Percentiles rank a stretch among this genome's conserved stretches.
These are phyloP conservation scores for Gremmenia infestans DNA, from an alignment of 2,329 filamentous ascomycete species.

Conservation along the genomic window DNA sequence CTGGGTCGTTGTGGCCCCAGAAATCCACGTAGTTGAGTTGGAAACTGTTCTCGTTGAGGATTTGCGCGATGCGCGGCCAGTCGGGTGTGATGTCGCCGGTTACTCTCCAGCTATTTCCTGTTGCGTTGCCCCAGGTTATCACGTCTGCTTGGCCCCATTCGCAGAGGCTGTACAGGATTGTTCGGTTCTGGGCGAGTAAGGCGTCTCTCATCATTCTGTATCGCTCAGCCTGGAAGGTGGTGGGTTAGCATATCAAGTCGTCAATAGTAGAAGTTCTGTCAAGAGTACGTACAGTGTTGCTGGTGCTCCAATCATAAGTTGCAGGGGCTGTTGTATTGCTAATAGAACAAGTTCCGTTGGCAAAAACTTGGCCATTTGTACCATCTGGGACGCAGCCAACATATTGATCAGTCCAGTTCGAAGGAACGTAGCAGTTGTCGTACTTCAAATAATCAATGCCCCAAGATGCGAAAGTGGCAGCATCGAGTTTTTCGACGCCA, in stretches of 20 bases:
- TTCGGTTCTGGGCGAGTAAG: conserved; percentile 38
- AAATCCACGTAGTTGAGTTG: conserved; percentile 33
- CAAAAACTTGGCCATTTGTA: conserved; percentile 21
- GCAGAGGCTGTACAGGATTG: conserved; percentile 48
- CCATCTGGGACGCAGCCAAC: conserved; percentile 37
- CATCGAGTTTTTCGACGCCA: conserved; percentile 53
- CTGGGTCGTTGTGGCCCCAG: conserved; percentile 32
- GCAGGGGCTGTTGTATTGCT: conserved; percentile 35
- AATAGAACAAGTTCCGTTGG: conserved; percentile 38
- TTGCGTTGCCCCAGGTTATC: conserved; percentile 44
- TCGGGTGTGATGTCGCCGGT: conserved; percentile 38
- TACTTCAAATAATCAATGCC: conserved; percentile 56
- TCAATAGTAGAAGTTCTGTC: background rate
- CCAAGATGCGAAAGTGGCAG: conserved; percentile 52
- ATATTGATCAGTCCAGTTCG: conserved; percentile 36
- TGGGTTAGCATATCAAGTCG: background rate
- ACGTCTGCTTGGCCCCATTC: conserved; percentile 49
- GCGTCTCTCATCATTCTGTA: conserved; percentile 50
- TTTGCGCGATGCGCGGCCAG: conserved; percentile 31
- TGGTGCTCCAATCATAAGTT: conserved; percentile 46
- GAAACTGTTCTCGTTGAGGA: conserved; percentile 36
- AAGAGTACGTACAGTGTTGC: conserved; percentile 32
- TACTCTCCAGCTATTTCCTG: conserved; percentile 44
- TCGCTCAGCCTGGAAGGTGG: conserved; percentile 24
- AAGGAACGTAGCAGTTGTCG: conserved; percentile 47